phyloP scores from a whole-genome alignment of 148 eudicot genomes.

The Rhododendron mucronatum region DNA sequence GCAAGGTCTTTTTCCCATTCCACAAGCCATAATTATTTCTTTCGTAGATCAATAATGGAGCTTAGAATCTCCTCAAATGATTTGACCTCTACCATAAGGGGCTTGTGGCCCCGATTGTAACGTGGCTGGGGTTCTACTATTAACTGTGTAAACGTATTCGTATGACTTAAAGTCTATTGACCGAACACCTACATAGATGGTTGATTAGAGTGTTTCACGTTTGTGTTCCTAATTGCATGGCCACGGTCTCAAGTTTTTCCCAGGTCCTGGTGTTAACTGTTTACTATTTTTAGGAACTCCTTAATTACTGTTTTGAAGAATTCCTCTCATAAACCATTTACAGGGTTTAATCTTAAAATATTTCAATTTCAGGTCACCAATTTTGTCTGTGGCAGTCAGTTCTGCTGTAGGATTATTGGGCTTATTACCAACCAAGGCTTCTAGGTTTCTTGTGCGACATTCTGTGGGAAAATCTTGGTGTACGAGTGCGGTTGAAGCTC shows the following conservation, averaged over 20 bases:
- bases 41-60: neutral
- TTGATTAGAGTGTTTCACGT: too few relatives aligned
- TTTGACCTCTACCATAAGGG: neutral
- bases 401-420: constrained; percentile 52
- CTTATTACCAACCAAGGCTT: constrained; percentile 40
- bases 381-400: constrained; percentile 40
- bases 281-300: neutral
- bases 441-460: constrained; percentile 50
- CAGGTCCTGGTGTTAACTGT: too few relatives aligned
- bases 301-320: neutral
- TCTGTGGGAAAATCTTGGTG: constrained; percentile 75
- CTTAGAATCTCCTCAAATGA: neutral
- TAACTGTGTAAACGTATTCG: neutral
- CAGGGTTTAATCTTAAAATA: neutral
- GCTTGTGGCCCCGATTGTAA: neutral
- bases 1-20: neutral
- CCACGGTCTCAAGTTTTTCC: neutral
- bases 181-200: too few relatives aligned
- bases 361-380: constrained; percentile 44
- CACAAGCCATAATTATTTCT: neutral
- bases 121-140: neutral
- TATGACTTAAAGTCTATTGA: neutral
- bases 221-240: too few relatives aligned
- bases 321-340: neutral
- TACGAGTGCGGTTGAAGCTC: constrained; percentile 58